Evolutionary conservation across 1,284 basidiomycete species (phyloP).

Genomic region (Trichosporon inkin): DNA sequence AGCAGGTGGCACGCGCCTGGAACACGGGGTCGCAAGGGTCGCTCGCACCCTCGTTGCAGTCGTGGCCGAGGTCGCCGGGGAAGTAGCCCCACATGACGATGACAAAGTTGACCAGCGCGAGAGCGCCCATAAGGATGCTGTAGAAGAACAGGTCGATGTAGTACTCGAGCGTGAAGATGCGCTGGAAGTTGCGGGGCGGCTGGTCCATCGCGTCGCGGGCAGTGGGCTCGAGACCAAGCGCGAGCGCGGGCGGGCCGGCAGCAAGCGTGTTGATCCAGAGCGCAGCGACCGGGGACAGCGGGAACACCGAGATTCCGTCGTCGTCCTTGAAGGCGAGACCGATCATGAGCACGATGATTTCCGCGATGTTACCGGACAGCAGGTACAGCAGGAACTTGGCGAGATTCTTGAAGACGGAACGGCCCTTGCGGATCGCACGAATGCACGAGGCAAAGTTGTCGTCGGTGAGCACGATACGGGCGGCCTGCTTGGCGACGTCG

Average conservation of each 20-base stretch:
- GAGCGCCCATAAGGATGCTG: conserved; percentile 61
- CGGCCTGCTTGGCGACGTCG: conserved; percentile 61
- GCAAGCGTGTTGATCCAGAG: conserved; percentile 59
- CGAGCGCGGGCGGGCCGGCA: conserved; percentile 59
- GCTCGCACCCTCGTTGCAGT: conserved; percentile 54
- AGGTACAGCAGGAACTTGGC: conserved; percentile 54
- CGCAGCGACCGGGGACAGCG: conserved; percentile 62
- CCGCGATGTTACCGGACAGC: conserved; percentile 59
- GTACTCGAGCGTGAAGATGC: conserved; percentile 56
- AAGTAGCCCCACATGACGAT: conserved; percentile 57
- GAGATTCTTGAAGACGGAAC: conserved; percentile 55
- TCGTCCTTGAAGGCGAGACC: conserved; percentile 66
- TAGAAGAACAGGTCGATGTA: conserved; percentile 61
- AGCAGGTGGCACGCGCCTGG: conserved; percentile 57
- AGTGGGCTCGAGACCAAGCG: conserved; percentile 61
- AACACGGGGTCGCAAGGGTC: conserved; percentile 49
- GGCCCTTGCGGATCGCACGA: conserved; percentile 63
- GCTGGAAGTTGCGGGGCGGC: conserved; percentile 56
- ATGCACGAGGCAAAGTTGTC: conserved; percentile 70
- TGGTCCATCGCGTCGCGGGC: conserved; percentile 59
- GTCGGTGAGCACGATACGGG: conserved; percentile 64
- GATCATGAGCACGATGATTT: conserved; percentile 60
- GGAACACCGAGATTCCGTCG: conserved; percentile 60
- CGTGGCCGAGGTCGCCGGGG: conserved; percentile 54
- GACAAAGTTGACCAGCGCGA: conserved; percentile 56